phyloP scores from a whole-genome alignment of 768 basidiomycete species.

The Lentinula aciculospora region DNA sequence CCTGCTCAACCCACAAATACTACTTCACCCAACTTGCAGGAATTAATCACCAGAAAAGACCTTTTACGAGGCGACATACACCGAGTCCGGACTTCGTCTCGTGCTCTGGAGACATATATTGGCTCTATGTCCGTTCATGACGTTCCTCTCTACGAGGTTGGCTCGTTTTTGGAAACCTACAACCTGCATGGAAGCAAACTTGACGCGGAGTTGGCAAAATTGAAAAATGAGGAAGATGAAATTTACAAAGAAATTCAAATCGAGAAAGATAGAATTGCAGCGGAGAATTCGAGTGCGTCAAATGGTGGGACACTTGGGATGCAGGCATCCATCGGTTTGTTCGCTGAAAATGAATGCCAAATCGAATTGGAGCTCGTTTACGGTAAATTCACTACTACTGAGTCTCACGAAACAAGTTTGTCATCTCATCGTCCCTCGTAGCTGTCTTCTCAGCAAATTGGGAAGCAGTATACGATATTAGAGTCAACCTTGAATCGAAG shows the following conservation, averaged over 20 bases:
- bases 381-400: constrained; percentile 5
- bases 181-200: constrained; percentile 1
- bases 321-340: constrained; percentile 7
- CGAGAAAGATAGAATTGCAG: neutral
- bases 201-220: neutral
- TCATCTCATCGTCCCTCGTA: constrained; percentile 11
- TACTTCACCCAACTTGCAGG: constrained; percentile 21
- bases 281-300: neutral
- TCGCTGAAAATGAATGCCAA: constrained; percentile 1
- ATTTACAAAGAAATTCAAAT: neutral
- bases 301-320: neutral
- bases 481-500: constrained; percentile 34
- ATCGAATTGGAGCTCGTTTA: constrained; percentile 11
- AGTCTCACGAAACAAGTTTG: neutral
- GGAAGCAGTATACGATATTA: constrained; percentile 35
- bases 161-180: neutral
- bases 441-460: constrained; percentile 32
- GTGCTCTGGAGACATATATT: constrained; percentile 29
- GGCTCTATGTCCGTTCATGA: constrained; percentile 26
- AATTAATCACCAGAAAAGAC: constrained; percentile 20
- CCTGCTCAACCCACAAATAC: constrained; percentile 13
- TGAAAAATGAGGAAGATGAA: constrained; percentile 7
- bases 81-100: constrained; percentile 21
- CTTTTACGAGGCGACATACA: constrained; percentile 22
- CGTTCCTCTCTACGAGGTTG: constrained; percentile 13